Evolutionary conservation across 1,284 basidiomycete genomes (phyloP), one percentile per base, ranked within the genome.

Genomic region (Cryptococcus sp.): DNA sequence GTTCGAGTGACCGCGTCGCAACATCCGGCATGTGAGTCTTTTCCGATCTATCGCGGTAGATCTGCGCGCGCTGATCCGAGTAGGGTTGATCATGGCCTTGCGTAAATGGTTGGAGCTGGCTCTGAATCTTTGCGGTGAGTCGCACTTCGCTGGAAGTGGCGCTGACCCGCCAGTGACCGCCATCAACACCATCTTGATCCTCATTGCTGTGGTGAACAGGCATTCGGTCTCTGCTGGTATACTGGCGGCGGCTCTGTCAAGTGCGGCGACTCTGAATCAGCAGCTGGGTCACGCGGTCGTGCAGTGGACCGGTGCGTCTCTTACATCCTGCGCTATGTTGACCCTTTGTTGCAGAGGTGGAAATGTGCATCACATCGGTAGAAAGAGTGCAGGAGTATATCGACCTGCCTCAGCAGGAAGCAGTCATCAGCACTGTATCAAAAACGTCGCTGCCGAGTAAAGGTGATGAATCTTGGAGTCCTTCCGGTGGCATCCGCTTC

Each of bases 311-410:
- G 50, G 61, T 65, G 22, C 16, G 43, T 23, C 7, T 20, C n/a
- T 19, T 41, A 13, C 16, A 16, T 1, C 19, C 34, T 29, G n/a
- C 22, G 23, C 5, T 20, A n/a, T 20, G n/a, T 46, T 55, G 44
- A 53, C 34, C n/a, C 8, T 29, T n/a, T n/a, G n/a, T 5, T 4
- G 16, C 47, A 61, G 58, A 61, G 23, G 59, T 66, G 1, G 64
- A 66, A 38, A 60, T 65, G 53, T 52, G 52, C 19, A 63, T 89
- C 2, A 87, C 88, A 71, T 85, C 84, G 11, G 87, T 93, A 5
- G 92, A 94, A 75, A 86, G 91, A 57, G 82, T 93, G 17, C 83
- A 88, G 2, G 91, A 93, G 78, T 93, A 92, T 69, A 83, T 93
- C 23, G 84, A 89, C 54, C 81, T 93, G 16, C 88, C 89, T 0